phyloP scores from a whole-genome alignment of 2,329 filamentous ascomycete species.

The Graphilbum fragrans region DNA sequence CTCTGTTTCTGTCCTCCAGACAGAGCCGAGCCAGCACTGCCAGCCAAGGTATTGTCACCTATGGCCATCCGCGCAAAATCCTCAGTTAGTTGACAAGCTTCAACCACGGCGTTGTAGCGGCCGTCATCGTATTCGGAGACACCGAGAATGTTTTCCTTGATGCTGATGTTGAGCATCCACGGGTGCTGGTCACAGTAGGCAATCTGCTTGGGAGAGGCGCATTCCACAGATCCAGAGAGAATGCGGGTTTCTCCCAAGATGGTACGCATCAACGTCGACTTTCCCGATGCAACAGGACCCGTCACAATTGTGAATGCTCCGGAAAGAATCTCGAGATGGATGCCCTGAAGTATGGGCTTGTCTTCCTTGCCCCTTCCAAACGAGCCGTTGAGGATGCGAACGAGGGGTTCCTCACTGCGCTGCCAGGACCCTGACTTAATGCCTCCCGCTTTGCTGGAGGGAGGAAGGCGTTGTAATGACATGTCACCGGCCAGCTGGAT shows the following conservation, averaged over 20 bases:
- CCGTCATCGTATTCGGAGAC: conserved; percentile 12
- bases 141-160: conserved; percentile 25
- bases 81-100: conserved; percentile 14
- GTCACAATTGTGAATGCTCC: conserved; percentile 22
- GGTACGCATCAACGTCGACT: conserved; percentile 24
- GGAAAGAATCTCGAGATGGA: conserved; percentile 12
- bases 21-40: conserved; percentile 13
- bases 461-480: too few species aligned
- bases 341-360: conserved; percentile 13
- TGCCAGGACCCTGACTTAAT: too few species aligned
- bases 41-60: conserved; percentile 13
- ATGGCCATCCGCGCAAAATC: conserved; percentile 14
- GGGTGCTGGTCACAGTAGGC: conserved; percentile 30
- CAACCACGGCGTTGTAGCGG: conserved; percentile 15
- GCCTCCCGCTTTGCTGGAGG: too few species aligned
- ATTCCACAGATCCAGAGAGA: conserved; percentile 13
- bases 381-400: not conserved
- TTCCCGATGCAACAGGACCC: conserved; percentile 29
- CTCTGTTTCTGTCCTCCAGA: conserved; percentile 16
- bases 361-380: conserved; percentile 2
- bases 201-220: conserved; percentile 12
- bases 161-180: conserved; percentile 27
- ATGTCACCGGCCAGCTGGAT: too few species aligned
- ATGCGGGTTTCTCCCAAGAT: conserved; percentile 22
- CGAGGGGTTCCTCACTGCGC: too few species aligned